Evolutionary conservation across 2,329 filamentous ascomycete genomes (phyloP).

Genomic region (Trichoderma oligosporum): DNA sequence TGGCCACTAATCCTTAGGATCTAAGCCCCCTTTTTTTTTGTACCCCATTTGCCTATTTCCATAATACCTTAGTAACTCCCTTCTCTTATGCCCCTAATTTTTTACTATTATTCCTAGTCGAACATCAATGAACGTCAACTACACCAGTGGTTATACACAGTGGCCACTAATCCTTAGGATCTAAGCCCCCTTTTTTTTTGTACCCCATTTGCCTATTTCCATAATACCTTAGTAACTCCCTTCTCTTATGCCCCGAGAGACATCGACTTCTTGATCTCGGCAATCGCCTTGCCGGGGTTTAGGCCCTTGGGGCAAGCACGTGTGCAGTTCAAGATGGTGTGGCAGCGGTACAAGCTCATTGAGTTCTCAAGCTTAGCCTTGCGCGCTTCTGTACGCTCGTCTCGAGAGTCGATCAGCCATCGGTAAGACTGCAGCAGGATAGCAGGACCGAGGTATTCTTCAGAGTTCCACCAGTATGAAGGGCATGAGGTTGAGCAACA

Average conservation of each 20-base stretch:
- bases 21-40: background rate
- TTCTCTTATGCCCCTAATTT: constrained; percentile 22
- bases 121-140: constrained; percentile 20
- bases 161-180: constrained; percentile 6
- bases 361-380: constrained; percentile 93
- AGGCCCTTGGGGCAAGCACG: constrained; percentile 97
- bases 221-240: background rate
- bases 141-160: constrained; percentile 16
- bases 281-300: constrained; percentile 92
- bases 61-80: background rate
- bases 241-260: constrained; percentile 44
- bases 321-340: constrained; percentile 99
- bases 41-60: background rate
- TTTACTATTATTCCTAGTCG: constrained; percentile 16
- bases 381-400: constrained; percentile 82
- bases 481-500: constrained; percentile 99
- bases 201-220: background rate
- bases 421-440: constrained; percentile 97
- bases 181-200: background rate
- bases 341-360: constrained; percentile 98
- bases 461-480: constrained; percentile 99
- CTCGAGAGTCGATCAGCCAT: constrained; percentile 92
- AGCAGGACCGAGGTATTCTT: constrained; percentile 96
- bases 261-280: constrained; percentile 98
- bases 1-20: constrained; percentile 6